phyloP scores from a whole-genome alignment of 208 protist genomes.

The Trypanosoma caninum region DNA sequence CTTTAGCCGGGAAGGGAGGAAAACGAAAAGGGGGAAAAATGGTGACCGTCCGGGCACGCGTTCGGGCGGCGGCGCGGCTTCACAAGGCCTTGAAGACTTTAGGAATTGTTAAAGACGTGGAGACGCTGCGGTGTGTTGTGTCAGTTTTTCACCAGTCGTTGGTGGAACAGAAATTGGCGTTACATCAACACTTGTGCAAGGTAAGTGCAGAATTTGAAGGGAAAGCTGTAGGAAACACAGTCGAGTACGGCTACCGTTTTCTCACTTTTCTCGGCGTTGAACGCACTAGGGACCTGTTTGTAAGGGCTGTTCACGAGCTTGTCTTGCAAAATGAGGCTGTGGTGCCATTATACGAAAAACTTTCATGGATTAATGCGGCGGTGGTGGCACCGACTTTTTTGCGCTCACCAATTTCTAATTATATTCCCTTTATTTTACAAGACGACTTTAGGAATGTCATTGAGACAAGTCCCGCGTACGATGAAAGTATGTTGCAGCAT shows the following conservation, averaged over 20 bases:
- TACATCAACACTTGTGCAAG: neutral
- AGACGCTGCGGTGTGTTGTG: constrained; percentile 12
- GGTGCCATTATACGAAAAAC: constrained; percentile 20
- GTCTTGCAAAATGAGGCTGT: constrained; percentile 15
- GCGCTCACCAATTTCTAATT: neutral
- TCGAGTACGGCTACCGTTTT: constrained; percentile 1
- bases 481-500: constrained; percentile 18
- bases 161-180: constrained; percentile 1
- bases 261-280: constrained; percentile 14
- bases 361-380: constrained; percentile 18
- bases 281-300: constrained; percentile 14
- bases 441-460: constrained; percentile 22
- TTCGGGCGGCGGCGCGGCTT: neutral
- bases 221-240: too few relatives aligned
- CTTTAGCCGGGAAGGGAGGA: neutral
- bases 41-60: neutral
- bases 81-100: constrained; percentile 17
- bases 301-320: constrained; percentile 19
- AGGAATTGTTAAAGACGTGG: constrained; percentile 22
- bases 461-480: constrained; percentile 7
- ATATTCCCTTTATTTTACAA: constrained; percentile 24
- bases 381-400: neutral
- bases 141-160: constrained; percentile 12
- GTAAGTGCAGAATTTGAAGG: neutral
- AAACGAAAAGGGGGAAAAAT: neutral